phyloP scores from a whole-genome alignment of 495 filamentous ascomycete genomes.

The Chaetomium tenue region DNA sequence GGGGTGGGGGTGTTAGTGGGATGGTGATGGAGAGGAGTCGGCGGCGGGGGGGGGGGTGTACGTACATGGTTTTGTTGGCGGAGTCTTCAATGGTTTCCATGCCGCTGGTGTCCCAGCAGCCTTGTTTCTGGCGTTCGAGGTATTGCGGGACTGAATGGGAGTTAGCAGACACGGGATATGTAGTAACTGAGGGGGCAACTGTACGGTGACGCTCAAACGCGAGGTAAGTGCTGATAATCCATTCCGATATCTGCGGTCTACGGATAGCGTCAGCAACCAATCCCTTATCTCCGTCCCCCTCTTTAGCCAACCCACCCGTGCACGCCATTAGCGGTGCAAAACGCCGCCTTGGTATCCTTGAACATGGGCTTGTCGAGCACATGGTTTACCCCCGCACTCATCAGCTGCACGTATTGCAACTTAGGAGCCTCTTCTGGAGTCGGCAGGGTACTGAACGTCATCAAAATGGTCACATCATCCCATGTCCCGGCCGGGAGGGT shows the following conservation, averaged over 20 bases:
- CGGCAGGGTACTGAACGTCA: slow-evolving; percentile 56
- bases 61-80: slow-evolving; percentile 49
- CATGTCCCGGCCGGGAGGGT: slow-evolving; percentile 45
- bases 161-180: not conserved
- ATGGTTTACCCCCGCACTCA: slow-evolving; percentile 73
- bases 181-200: slow-evolving; percentile 13
- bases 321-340: slow-evolving; percentile 73
- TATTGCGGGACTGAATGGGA: slow-evolving; percentile 48
- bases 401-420: slow-evolving; percentile 70
- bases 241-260: slow-evolving; percentile 77
- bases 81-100: slow-evolving; percentile 42
- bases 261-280: not conserved
- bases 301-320: slow-evolving; percentile 51
- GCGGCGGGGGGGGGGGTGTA: not conserved
- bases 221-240: slow-evolving; percentile 58
- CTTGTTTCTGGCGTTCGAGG: slow-evolving; percentile 51
- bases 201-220: slow-evolving; percentile 48
- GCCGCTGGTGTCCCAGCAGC: slow-evolving; percentile 47
- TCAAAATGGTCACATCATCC: slow-evolving; percentile 61
- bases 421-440: slow-evolving; percentile 50
- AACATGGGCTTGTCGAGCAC: slow-evolving; percentile 62
- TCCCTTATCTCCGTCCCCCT: not conserved
- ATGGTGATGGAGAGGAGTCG: too few species aligned
- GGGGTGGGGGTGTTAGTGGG: not conserved
- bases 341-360: slow-evolving; percentile 57